These are phyloP conservation scores for Cryphonectria nitschkei DNA, from an alignment of 2,329 filamentous ascomycete genomes.

Conservation along the genomic window DNA sequence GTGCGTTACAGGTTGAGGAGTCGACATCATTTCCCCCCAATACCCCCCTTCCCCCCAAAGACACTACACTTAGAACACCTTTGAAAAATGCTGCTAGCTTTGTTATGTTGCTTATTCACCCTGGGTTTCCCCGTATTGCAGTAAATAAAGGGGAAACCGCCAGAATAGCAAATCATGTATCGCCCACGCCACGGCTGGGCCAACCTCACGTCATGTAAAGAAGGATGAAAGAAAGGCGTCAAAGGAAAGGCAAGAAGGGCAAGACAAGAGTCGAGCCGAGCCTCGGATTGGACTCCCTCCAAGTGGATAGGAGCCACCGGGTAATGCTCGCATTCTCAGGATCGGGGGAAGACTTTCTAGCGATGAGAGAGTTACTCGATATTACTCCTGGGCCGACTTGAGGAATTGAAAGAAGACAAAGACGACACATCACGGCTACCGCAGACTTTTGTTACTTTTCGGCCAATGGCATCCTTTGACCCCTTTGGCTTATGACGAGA, in stretches of 20 bases:
- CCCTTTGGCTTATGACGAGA: slow-evolving; percentile 19
- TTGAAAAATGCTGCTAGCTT: slow-evolving; percentile 28
- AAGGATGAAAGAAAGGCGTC: slow-evolving; percentile 25
- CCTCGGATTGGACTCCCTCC: slow-evolving; percentile 28
- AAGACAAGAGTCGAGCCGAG: slow-evolving; percentile 30
- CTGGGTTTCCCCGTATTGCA: slow-evolving; percentile 20
- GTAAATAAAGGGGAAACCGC: slow-evolving; percentile 17
- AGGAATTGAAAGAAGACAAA: slow-evolving; percentile 11
- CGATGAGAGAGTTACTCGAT: slow-evolving; percentile 24
- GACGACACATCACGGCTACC: slow-evolving; percentile 20
- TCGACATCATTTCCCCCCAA: slow-evolving; percentile 34
- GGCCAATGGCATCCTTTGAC: slow-evolving; percentile 19
- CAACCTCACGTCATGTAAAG: slow-evolving; percentile 30
- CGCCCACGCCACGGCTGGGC: slow-evolving; percentile 29
- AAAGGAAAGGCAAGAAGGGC: slow-evolving; percentile 17
- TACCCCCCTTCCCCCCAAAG: slow-evolving; percentile 24
- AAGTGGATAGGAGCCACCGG: slow-evolving; percentile 28
- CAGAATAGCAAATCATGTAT: slow-evolving; percentile 30
- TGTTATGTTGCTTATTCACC: slow-evolving; percentile 27
- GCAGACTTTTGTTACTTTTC: slow-evolving; percentile 2
- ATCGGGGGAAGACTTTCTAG: slow-evolving; percentile 24
- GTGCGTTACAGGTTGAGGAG: slow-evolving; percentile 37
- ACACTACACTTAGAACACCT: slow-evolving; percentile 33
- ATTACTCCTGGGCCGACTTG: slow-evolving; percentile 23
- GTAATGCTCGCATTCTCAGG: slow-evolving; percentile 27